Base-by-base conservation (phyloP, 2,329 filamentous ascomycete genomes). In the Stagonosporopsis rhizophila region DNA sequence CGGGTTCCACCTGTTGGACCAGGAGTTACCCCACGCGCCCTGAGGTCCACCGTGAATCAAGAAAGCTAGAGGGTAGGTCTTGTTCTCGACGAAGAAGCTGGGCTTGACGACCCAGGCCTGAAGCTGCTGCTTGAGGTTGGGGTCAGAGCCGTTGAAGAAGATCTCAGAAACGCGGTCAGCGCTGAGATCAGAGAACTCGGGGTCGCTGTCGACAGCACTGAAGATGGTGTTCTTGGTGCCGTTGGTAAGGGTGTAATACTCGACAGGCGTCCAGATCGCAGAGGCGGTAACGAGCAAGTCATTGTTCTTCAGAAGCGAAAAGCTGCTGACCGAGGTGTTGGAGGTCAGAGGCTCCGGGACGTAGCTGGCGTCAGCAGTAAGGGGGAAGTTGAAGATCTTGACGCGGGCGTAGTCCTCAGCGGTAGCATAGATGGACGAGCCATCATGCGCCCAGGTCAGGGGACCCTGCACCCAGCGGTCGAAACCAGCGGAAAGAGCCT, bases 11-110 rank as follows among this genome's bases (percentile, higher is more conserved):
- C 91, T 82, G 4, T 88, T 92, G 70, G 85, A 89, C 90, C 91
- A 96, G 37, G 82, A 80, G 68, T 95, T 89, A 17, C 73, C 79
- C 86, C 89, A 92, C 0, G 89, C 84, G 22, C 87, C 85, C 71
- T 95, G 90, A 0, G 91, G 91, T 1, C 92, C 92, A 58, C 92
- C 92, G 72, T 96, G 92, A 56, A 96, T 89, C 51, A 92, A 80
- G 73, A 92, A 88, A 1, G 88, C 85, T 6, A 96, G 81, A 0
- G 91, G 92, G 69, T 94, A 96, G 59, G 86, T 92, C 75, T 91
- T 89, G 38, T 78, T 81, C 19, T 83, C 77, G 69, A 89, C 83
- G 68, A 93, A 96, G 68, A 84, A 73, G 39, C 76, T 75, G 61
- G 83, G 89, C 61, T 84, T 86, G 67, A 91, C 79, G 6, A 89